These are phyloP conservation scores for Acidomyces sp. DNA, from an alignment of 495 filamentous ascomycete genomes.

Conservation along the genomic window DNA sequence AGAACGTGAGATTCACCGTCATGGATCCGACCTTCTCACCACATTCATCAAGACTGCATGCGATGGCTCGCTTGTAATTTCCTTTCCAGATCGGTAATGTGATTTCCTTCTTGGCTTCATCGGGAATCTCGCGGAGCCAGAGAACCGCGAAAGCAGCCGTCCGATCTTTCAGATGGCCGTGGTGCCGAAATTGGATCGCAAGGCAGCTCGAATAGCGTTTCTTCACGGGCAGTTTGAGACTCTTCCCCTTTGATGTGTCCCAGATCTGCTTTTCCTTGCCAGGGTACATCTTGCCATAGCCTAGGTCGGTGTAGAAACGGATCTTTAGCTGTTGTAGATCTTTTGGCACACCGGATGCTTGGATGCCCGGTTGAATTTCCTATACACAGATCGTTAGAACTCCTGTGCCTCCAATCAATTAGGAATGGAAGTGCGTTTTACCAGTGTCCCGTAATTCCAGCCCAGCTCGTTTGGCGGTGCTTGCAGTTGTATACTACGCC, in stretches of 20 bases:
- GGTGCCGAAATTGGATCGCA: constrained; percentile 46
- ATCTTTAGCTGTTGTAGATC: constrained; percentile 36
- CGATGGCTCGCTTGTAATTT: constrained; percentile 24
- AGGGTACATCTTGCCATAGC: constrained; percentile 39
- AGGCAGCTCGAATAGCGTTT: constrained; percentile 48
- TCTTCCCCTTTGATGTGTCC: constrained; percentile 29
- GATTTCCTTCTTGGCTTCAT: constrained; percentile 46
- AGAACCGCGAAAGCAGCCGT: constrained; percentile 48
- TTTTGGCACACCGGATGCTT: constrained; percentile 28
- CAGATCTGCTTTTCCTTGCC: constrained; percentile 19
- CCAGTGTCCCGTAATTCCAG: constrained; percentile 54
- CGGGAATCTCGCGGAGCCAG: constrained; percentile 53
- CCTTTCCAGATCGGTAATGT: constrained; percentile 41
- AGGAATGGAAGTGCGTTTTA: too few relatives aligned
- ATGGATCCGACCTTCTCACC: constrained; percentile 44
- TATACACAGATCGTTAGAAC: too few relatives aligned
- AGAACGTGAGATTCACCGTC: constrained; percentile 41
- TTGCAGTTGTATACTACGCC: constrained; percentile 50
- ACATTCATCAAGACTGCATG: constrained; percentile 19
- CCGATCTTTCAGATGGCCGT: constrained; percentile 34
- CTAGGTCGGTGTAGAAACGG: constrained; percentile 43
- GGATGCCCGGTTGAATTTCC: constrained; percentile 37
- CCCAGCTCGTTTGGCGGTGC: constrained; percentile 42
- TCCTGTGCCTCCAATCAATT: too few relatives aligned
- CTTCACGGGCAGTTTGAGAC: constrained; percentile 40